A percentile compares a stretch with the other conserved stretches of the same genome.
Conservation (phyloP, 148 eudicot genomes). For the Rhododendron simsii region DNA sequence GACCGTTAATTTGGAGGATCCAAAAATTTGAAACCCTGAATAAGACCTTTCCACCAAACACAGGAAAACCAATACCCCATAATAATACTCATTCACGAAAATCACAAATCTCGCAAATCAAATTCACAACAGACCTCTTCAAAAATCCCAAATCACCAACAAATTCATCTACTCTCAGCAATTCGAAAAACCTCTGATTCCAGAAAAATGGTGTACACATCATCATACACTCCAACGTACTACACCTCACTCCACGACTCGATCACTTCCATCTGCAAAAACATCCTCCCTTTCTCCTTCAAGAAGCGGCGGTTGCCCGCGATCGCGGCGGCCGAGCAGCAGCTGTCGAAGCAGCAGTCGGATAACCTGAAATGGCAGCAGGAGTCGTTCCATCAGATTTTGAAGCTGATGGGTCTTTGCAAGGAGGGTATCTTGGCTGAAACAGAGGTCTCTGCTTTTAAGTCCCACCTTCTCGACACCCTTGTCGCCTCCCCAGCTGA, state of each 20-base stretch:
- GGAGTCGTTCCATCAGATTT: slow-evolving; percentile 75
- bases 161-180: not conserved
- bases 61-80: not conserved
- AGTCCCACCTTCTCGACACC: slow-evolving; percentile 59
- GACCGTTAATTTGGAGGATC: slow-evolving; percentile 11
- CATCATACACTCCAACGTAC: slow-evolving; percentile 66
- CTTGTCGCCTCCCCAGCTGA: slow-evolving; percentile 47
- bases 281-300: slow-evolving; percentile 72
- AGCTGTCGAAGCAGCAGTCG: slow-evolving; percentile 62
- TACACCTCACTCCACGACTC: slow-evolving; percentile 83
- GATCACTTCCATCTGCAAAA: slow-evolving; percentile 73
- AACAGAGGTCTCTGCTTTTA: slow-evolving; percentile 53
- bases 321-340: slow-evolving; percentile 63
- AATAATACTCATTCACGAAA: not conserved
- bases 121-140: not conserved
- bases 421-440: slow-evolving; percentile 71
- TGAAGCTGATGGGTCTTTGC: slow-evolving; percentile 75
- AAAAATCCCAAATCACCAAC: no score
- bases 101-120: not conserved
- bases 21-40: not conserved
- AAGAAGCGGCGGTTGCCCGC: slow-evolving; percentile 58
- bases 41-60: slow-evolving; percentile 1
- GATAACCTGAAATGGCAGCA: slow-evolving; percentile 97
- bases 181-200: not conserved
- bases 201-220: slow-evolving; percentile 43